Percentiles rank a stretch among this genome's conserved stretches.
phyloP scores from a whole-genome alignment of 306 rosid genomes.

The Rosa rugosa region DNA sequence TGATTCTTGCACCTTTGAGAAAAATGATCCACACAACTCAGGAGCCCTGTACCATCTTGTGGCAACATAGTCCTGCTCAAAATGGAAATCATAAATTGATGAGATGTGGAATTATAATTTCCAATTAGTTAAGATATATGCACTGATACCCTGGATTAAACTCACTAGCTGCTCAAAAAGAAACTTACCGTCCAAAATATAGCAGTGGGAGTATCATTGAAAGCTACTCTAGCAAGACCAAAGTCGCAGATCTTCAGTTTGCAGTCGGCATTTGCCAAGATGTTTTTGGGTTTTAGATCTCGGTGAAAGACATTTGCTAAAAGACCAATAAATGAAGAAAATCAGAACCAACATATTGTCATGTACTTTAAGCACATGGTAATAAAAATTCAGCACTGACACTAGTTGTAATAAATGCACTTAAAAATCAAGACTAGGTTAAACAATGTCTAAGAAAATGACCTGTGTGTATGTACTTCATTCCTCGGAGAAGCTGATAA shows the following conservation, averaged over 20 bases:
- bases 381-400: neutral
- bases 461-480: constrained; percentile 99
- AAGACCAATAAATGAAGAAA: constrained; percentile 38
- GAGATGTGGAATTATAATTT: neutral
- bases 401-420: constrained; percentile 19
- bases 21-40: constrained; percentile 97
- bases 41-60: constrained; percentile 99
- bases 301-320: constrained; percentile 98
- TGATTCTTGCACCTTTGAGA: constrained; percentile 72
- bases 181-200: constrained; percentile 96
- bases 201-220: constrained; percentile 97
- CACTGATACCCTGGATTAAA: neutral
- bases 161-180: neutral
- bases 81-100: constrained; percentile 19
- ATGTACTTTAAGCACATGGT: constrained; percentile 11
- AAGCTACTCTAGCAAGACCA: constrained; percentile 99
- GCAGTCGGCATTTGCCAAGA: constrained; percentile 98
- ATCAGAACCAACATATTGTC: constrained; percentile 30
- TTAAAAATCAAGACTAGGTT: constrained; percentile 11
- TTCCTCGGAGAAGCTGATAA: constrained; percentile 97
- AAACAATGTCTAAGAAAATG: constrained; percentile 24
- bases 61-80: constrained; percentile 88
- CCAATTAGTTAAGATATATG: neutral
- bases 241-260: constrained; percentile 99
- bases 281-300: constrained; percentile 95